A percentile compares a stretch with the other conserved stretches of the same genome.
Evolutionary conservation across 257 asterid species (phyloP).

Genomic region (Asclepias syriaca): DNA sequence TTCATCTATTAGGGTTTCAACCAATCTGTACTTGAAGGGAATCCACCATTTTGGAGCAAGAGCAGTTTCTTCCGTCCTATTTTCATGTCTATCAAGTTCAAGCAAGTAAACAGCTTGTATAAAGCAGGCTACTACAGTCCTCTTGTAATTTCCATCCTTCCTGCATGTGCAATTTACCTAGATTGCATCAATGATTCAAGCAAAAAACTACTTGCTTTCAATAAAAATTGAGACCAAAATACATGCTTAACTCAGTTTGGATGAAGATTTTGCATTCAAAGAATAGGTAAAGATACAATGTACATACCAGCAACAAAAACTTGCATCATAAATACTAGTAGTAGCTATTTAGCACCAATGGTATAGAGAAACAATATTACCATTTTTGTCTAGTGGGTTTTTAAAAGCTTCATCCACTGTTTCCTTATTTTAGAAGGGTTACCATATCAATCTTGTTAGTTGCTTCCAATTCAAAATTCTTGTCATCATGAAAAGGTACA

Average conservation of each 20-base stretch:
- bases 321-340: not conserved
- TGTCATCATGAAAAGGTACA: not conserved
- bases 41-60: slow-evolving; percentile 99
- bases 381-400: not conserved
- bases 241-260: no score
- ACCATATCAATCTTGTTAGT: not conserved
- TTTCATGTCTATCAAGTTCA: slow-evolving; percentile 92
- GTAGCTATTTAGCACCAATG: not conserved
- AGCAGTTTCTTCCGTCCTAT: slow-evolving; percentile 53
- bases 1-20: slow-evolving; percentile 64
- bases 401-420: not conserved
- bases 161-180: slow-evolving; percentile 34
- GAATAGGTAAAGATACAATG: not conserved
- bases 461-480: not conserved
- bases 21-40: slow-evolving; percentile 86
- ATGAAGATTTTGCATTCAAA: not conserved
- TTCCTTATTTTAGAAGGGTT: not conserved
- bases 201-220: not conserved
- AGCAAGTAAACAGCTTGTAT: slow-evolving; percentile 94
- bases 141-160: slow-evolving; percentile 79
- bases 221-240: not conserved
- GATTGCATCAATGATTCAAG: not conserved
- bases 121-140: slow-evolving; percentile 88
- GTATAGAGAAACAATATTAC: not conserved
- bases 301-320: not conserved